Evolutionary conservation across 176 grass and related monocot species (phyloP).

Genomic region (Pontederia paniculata): DNA sequence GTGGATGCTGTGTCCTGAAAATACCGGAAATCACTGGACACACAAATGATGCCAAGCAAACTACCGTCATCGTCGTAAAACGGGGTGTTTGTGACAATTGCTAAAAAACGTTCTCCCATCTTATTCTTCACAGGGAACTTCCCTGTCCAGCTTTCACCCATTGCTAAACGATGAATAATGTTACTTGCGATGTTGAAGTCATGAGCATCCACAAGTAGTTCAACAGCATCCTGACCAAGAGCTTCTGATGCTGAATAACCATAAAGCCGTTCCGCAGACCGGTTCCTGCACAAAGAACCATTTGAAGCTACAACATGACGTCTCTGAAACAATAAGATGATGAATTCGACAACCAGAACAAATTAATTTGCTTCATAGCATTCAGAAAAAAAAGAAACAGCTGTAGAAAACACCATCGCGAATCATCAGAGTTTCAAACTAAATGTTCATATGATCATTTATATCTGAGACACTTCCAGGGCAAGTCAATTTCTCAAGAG

Average conservation of each 20-base stretch:
- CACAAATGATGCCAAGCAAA: constrained; percentile 76
- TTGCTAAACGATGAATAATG: constrained; percentile 46
- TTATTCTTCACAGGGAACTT: constrained; percentile 78
- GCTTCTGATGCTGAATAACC: constrained; percentile 75
- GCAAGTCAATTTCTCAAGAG: too few species aligned
- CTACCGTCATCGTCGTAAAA: constrained; percentile 84
- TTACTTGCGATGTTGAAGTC: constrained; percentile 37
- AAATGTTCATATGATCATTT: not conserved
- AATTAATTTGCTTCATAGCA: not conserved
- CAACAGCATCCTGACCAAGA: constrained; percentile 63
- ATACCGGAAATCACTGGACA: constrained; percentile 53
- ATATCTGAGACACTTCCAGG: too few species aligned
- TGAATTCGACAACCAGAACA: not conserved
- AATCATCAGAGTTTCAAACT: too few species aligned
- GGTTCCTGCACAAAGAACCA: constrained; percentile 48
- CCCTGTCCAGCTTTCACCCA: constrained; percentile 81
- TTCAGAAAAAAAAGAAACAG: not conserved
- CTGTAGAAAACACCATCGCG: not conserved
- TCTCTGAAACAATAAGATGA: not conserved
- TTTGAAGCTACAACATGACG: not conserved
- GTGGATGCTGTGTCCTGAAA: constrained; percentile 48
- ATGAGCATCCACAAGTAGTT: constrained; percentile 49
- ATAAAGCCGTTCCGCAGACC: constrained; percentile 67
- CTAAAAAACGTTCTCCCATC: constrained; percentile 53
- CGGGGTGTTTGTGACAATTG: constrained; percentile 67